A percentile compares a stretch with the other conserved stretches of the same genome.
Conservation (phyloP, 305 asterid genomes). For the Lippia alba region DNA sequence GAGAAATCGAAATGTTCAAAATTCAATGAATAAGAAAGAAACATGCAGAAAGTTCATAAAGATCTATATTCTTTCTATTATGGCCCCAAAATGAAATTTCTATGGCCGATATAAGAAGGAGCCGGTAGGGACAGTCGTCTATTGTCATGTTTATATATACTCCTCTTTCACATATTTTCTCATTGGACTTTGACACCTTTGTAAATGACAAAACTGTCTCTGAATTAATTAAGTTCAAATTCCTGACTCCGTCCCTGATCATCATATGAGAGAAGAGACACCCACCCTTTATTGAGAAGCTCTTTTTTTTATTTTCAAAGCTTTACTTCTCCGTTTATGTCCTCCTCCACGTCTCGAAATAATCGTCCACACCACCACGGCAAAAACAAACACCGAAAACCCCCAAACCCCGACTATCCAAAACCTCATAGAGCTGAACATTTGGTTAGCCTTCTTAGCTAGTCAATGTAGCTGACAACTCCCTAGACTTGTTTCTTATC, state of each 20-base stretch:
- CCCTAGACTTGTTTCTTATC: constrained; percentile 38
- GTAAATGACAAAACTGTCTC: neutral
- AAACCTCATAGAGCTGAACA: constrained; percentile 48
- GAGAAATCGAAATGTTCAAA: no score
- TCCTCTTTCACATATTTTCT: no score
- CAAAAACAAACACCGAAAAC: constrained; percentile 45
- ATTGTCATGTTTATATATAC: no score
- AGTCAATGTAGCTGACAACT: constrained; percentile 38
- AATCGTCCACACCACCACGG: constrained; percentile 48
- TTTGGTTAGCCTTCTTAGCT: constrained; percentile 25
- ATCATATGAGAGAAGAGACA: no score
- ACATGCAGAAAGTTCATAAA: neutral
- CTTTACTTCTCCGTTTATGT: constrained; percentile 50
- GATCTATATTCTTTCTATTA: no score
- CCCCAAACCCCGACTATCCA: constrained; percentile 58
- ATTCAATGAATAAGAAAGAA: no score
- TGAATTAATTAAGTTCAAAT: neutral
- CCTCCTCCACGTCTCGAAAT: constrained; percentile 47
- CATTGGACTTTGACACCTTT: no score
- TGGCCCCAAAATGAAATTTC: no score
- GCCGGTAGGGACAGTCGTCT: neutral
- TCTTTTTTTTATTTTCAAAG: constrained; percentile 46
- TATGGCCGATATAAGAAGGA: no score
- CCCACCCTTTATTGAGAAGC: constrained; percentile 29
- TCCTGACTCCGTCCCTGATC: neutral